Base-by-base conservation (phyloP, 768 basidiomycete genomes). In the Serendipita sp. region DNA sequence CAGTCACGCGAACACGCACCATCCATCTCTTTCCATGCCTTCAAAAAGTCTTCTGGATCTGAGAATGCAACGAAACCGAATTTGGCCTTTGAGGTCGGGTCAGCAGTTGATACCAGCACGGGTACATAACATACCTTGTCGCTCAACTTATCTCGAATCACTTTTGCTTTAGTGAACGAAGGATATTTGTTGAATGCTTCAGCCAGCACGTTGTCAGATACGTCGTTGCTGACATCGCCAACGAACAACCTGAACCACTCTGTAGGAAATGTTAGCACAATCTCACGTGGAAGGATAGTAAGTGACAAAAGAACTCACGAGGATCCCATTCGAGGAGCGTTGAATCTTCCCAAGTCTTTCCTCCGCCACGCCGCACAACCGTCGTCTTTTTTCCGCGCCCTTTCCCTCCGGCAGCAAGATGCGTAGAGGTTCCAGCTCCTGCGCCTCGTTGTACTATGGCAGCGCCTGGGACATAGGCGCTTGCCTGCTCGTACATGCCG, bases 11-110 rank as follows among this genome's bases (percentile, higher is more conserved):
- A 24, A 30, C 24, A 71, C 87, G 38, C 67, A 90, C 94, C 95
- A 72, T 97, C 93, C 94, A 96, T 98, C 73, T 98, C 94, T 72
- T 97, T 97, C 95, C 95, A 99, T 17, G 95, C 95, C 71, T 84
- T 94, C 63, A 99, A 72, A 73, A 98, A 97, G 72, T 99, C 96
- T 74, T 99, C 96, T 0, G 96, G 96, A 70, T 98, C 96, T 45
- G 89, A 90, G 74, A 98, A 99, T 1, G 91, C 91, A 28, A 98
- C 91, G 70, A 99, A 99, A 2, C 94, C 96, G 70, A 85, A 99
- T 72, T 90, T 96, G 0, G 95, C 94, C 91, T 95, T 62, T 1
- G 66, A 22, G 61, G 14, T 43, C 45, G 26, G 38, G 5, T 48
- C 26, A 58, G 44, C 42, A 14, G 20, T 66, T 3, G 41, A 24